These are phyloP conservation scores for Lecanosticta acicola DNA, from an alignment of 2,329 filamentous ascomycete genomes.

Conservation along the genomic window DNA sequence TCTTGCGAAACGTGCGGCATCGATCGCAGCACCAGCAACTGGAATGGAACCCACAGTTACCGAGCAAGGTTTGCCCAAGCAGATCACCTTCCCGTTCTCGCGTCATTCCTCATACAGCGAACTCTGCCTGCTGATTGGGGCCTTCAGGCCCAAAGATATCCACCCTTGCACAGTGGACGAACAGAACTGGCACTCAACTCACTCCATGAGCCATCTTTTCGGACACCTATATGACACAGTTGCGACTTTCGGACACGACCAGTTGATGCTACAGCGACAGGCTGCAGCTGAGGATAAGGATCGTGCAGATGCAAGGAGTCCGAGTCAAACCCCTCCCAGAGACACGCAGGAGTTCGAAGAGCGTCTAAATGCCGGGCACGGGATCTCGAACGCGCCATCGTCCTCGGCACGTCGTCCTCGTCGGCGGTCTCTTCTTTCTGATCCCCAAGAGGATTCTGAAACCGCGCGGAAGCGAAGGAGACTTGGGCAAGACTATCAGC, in stretches of 20 bases:
- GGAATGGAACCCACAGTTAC: slow-evolving; percentile 7
- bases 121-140: slow-evolving; percentile 62
- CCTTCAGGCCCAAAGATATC: slow-evolving; percentile 68
- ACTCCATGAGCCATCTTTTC: slow-evolving; percentile 66
- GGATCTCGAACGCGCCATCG: background rate
- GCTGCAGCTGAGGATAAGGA: background rate
- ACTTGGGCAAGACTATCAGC: too few relatives aligned
- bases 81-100: slow-evolving; percentile 69
- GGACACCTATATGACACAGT: slow-evolving; percentile 58
- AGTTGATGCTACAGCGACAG: slow-evolving; percentile 44
- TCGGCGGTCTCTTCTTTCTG: background rate
- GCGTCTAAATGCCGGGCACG: background rate
- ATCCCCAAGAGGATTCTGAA: slow-evolving; percentile 2
- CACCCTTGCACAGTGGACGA: slow-evolving; percentile 71
- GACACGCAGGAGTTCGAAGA: slow-evolving; percentile 2
- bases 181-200: slow-evolving; percentile 55
- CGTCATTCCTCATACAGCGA: slow-evolving; percentile 83
- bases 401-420: background rate
- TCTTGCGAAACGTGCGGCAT: slow-evolving; percentile 27
- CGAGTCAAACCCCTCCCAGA: background rate
- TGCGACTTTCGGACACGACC: slow-evolving; percentile 59
- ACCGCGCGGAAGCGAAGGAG: slow-evolving; percentile 6
- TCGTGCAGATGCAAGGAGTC: background rate
- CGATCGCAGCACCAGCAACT: slow-evolving; percentile 18
- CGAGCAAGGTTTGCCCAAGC: slow-evolving; percentile 19